Base-by-base conservation (phyloP, 1,284 basidiomycete species). In the Agroathelia rolfsii region DNA sequence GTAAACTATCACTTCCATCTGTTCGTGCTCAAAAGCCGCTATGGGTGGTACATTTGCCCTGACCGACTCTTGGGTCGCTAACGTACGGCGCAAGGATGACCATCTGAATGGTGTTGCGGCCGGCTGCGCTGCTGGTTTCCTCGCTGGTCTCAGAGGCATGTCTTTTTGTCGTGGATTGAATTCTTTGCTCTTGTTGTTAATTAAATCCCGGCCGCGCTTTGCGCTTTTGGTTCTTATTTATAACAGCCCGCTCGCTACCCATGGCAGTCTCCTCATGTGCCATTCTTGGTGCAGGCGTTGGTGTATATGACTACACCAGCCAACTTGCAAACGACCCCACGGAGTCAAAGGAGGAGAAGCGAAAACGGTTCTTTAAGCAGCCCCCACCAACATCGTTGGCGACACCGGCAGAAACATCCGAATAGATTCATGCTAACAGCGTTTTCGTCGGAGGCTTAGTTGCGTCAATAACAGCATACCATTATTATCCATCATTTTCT, bases 111-210 rank as follows among this genome's bases (percentile, higher is more conserved):
- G 84, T 35, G 84, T 83, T 30, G 76, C 76, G 33, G 92, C 87
- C 41, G 92, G 85, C 36, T 95, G 92, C 59, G 92, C 90, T 31
- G 89, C 90, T 35, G 92, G 92, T 30, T 86, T 95, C 56, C 62
- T 95, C 41, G 85, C 86, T 26, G 92, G 92, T 39, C 64, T 92
- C 40, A 70, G 79, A 61, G 68, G 88, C 87, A 52, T 37, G 72
- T 66, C 36, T 32, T 29, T 38, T 22, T 19, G 19, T 24, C 9
- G 20, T 19, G 28, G 20, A n/a, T 40, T 39, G 35, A 21, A 34
- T 23, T 24, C 21, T 31, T 22, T 11, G 34, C 44, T 17, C 41
- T 6, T 5, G 25, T 28, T 17, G 17, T 7, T 29, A 13, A 34
- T 38, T 33, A 41, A n/a, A 32, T 25, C 26, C 32, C n/a, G n/a